Conservation (phyloP, 371 early-diverging fungal genomes). For the Syncephalis plumigaleata region DNA sequence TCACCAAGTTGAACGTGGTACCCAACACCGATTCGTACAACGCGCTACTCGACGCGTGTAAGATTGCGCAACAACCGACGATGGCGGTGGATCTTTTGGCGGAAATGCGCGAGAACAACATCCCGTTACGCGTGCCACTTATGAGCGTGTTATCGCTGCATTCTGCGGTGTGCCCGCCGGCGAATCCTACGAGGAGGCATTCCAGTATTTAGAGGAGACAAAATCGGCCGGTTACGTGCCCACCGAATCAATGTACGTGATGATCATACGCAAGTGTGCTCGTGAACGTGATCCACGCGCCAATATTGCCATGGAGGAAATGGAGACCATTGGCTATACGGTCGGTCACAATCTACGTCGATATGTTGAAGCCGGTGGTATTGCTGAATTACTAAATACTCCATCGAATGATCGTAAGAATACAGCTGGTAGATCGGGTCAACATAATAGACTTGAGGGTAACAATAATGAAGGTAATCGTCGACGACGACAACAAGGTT, state of each 20-base stretch:
- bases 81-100: slow-evolving; percentile 34
- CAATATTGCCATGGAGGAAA: slow-evolving; percentile 45
- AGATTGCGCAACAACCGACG: slow-evolving; percentile 22
- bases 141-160: slow-evolving; percentile 33
- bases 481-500: too few relatives aligned
- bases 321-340: slow-evolving; percentile 43
- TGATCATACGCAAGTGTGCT: slow-evolving; percentile 37
- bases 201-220: slow-evolving; percentile 59
- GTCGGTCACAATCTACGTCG: slow-evolving; percentile 12
- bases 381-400: background rate
- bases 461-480: too few relatives aligned
- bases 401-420: background rate
- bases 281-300: slow-evolving; percentile 44
- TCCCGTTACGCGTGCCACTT: slow-evolving; percentile 36
- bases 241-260: slow-evolving; percentile 26
- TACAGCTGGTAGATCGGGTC: background rate
- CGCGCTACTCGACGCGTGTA: slow-evolving; percentile 35
- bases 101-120: slow-evolving; percentile 28
- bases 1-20: slow-evolving; percentile 19
- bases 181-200: slow-evolving; percentile 53
- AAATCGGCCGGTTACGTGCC: slow-evolving; percentile 46
- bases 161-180: slow-evolving; percentile 21
- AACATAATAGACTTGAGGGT: too few relatives aligned
- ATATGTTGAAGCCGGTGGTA: slow-evolving; percentile 16
- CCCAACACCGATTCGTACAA: slow-evolving; percentile 44